These are phyloP conservation scores for Rhizopogon sp. DNA, from an alignment of 768 basidiomycete genomes.

Conservation along the genomic window DNA sequence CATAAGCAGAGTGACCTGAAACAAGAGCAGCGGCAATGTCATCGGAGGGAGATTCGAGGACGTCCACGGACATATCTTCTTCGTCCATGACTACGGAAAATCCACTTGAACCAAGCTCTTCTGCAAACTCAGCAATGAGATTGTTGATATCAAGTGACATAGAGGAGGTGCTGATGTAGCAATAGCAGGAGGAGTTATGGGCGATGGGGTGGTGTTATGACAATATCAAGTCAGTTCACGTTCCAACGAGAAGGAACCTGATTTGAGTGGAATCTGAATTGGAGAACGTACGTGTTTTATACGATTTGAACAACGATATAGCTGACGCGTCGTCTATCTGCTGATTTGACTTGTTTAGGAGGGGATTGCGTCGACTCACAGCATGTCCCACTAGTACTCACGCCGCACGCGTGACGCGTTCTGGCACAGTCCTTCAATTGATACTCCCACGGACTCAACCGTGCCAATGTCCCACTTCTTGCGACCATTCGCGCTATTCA, in stretches of 20 bases:
- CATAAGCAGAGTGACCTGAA: slow-evolving; percentile 36
- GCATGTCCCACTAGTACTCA: background rate
- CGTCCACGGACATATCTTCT: slow-evolving; percentile 46
- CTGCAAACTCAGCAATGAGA: slow-evolving; percentile 20
- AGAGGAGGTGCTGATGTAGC: background rate
- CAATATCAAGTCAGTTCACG: background rate
- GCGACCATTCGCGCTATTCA: slow-evolving; percentile 1
- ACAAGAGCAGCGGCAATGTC: slow-evolving; percentile 16
- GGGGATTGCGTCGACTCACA: slow-evolving; percentile 3
- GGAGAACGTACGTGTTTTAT: slow-evolving; percentile 23
- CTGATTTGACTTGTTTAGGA: slow-evolving; percentile 1
- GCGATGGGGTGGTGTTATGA: background rate
- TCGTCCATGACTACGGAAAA: slow-evolving; percentile 47
- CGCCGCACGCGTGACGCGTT: background rate
- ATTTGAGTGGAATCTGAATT: slow-evolving; percentile 6
- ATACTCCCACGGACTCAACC: background rate
- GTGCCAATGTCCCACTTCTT: background rate
- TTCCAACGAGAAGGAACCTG: background rate
- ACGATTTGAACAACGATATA: background rate
- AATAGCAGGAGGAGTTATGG: background rate
- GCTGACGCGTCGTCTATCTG: slow-evolving; percentile 25
- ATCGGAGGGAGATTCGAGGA: slow-evolving; percentile 36
- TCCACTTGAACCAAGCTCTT: slow-evolving; percentile 12
- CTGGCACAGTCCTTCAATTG: background rate
- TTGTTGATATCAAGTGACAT: slow-evolving; percentile 17